A percentile compares a stretch with the other conserved stretches of the same genome.
These are phyloP conservation scores for Neonectria punicea DNA, from an alignment of 2,329 filamentous ascomycete genomes.

Conservation along the genomic window DNA sequence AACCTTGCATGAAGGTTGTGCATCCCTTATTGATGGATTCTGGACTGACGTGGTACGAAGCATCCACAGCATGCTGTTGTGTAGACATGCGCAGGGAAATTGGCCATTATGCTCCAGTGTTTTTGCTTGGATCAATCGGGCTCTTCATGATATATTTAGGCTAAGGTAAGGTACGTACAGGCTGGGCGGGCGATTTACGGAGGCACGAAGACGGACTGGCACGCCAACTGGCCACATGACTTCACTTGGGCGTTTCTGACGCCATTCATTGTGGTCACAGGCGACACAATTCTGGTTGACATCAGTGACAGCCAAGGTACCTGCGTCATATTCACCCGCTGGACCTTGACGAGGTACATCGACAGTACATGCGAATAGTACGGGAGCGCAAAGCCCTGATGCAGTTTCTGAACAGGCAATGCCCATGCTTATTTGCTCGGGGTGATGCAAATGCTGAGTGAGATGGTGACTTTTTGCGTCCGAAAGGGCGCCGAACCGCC, in stretches of 20 bases:
- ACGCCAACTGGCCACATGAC: conserved; percentile 38
- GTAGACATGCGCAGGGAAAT: conserved; percentile 14
- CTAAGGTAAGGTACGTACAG: not conserved
- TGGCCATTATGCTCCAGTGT: conserved; percentile 15
- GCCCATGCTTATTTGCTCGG: conserved; percentile 1
- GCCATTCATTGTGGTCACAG: conserved; percentile 40
- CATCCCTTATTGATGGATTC: not conserved
- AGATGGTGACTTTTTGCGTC: conserved; percentile 14
- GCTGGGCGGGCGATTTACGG: conserved; percentile 6
- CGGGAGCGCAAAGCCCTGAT: conserved; percentile 4
- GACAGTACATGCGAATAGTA: conserved; percentile 8
- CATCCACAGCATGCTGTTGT: not conserved
- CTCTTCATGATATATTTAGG: not conserved
- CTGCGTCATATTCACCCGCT: not conserved
- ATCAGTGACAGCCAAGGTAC: conserved; percentile 27
- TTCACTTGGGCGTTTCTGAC: conserved; percentile 42
- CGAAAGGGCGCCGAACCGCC: conserved; percentile 15
- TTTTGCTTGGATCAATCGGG: not conserved
- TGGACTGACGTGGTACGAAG: not conserved
- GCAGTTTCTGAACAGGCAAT: not conserved
- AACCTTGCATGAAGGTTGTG: conserved; percentile 1
- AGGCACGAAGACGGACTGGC: conserved; percentile 18
- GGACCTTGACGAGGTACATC: conserved; percentile 23
- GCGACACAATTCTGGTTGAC: conserved; percentile 29
- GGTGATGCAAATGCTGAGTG: conserved; percentile 29